Percentiles rank a stretch among this genome's conserved stretches.
Conservation (phyloP, 306 rosid species). For the Hylodesmum podocarpum region DNA sequence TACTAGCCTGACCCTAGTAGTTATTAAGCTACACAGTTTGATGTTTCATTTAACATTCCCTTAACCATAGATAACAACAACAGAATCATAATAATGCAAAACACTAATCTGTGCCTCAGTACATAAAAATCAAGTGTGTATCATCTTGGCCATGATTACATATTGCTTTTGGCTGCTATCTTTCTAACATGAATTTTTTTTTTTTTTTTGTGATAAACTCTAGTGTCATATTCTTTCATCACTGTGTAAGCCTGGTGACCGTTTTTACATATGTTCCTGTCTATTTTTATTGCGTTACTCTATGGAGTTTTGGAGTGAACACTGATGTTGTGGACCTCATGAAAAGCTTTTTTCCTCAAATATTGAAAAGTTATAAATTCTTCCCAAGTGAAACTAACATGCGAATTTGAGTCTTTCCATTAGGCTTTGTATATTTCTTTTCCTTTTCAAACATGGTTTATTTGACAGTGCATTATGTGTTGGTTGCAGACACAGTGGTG, state of each 20-base stretch:
- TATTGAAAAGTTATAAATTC: not conserved
- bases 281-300: not conserved
- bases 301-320: not conserved
- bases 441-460: conserved; percentile 6
- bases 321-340: not conserved
- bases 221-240: conserved; percentile 5
- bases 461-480: conserved; percentile 26
- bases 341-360: not conserved
- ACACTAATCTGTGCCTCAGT: not conserved
- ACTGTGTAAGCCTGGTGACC: not conserved
- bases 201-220: conserved; percentile 12
- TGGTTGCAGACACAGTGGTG: conserved; percentile 68
- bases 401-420: not conserved
- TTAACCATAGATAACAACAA: not conserved
- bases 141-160: not conserved
- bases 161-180: not conserved
- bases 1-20: too few species aligned
- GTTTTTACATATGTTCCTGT: not conserved
- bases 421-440: not conserved
- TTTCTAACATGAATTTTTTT: not conserved
- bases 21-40: not conserved
- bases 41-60: not conserved
- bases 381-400: not conserved
- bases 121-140: not conserved
- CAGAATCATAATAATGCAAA: not conserved